Base-by-base conservation (phyloP, 2,329 filamentous ascomycete species). In the Penicillium sp. region DNA sequence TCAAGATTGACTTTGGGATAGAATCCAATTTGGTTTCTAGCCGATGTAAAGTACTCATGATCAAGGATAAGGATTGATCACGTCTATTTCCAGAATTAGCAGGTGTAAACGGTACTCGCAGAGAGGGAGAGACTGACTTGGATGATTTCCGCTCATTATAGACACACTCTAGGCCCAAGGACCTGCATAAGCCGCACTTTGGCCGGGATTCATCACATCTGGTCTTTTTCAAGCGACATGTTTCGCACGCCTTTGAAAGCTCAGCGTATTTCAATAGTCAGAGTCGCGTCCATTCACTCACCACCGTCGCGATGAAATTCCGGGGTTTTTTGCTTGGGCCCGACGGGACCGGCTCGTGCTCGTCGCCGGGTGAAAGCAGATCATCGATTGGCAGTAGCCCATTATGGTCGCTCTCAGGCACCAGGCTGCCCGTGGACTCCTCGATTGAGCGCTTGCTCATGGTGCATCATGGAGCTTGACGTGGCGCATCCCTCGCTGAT, bases 121-220 rank as follows among this genome's bases (percentile, higher is more conserved):
- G 12, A n/a, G 4, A 11, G 5, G 3, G 20, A 9, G 6, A 10
- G 20, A 52, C 62, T 40, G 50, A 72, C 69, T 75, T 75, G 25
- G 72, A 75, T 9, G 69, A 64, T 48, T 73, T 73, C 40, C 71
- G 69, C 50, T 74, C 69, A 43, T 71, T 71, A 50, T 75, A 76
- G 29, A 65, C 64, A 54, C 73, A 76, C 12, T 73, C 68, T 20
- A 72, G 43, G 6, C 68, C 69, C 30, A 70, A 65, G 10, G 61
- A 56, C 45, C 67, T 70, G 56, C 73, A 76, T 32, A 74, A 64
- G 18, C 72, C 72, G 46, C 73, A 76, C 42, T 55, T 62, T 32
- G 73, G 73, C 20, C 69, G 61, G 41, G 73, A 73, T 54, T 75
- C 73, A 44, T 76, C 73, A 53, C 73, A 76, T 59, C 71, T 57